Conservation (phyloP, 1,139 yeast species). For the Nakaseomyces uthaithaninus region DNA sequence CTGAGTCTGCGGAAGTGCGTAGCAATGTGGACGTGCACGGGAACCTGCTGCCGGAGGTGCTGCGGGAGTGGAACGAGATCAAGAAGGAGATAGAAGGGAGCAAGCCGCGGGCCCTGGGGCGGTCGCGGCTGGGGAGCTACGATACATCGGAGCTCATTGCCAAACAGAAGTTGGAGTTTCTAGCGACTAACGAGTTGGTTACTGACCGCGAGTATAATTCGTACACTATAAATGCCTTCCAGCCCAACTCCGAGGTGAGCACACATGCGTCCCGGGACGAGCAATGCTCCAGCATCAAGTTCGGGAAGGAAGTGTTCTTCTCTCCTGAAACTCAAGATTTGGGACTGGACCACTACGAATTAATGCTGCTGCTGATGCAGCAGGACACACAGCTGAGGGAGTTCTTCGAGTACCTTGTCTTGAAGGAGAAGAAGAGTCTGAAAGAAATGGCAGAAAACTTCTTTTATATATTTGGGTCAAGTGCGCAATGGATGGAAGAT, state of each 20-base stretch:
- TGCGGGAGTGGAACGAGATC: background rate
- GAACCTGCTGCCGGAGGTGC: background rate
- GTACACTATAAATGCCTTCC: background rate
- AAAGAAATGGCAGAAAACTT: constrained; percentile 14
- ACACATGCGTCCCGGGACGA: background rate
- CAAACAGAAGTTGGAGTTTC: background rate
- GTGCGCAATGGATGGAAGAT: constrained; percentile 20
- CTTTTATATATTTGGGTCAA: constrained; percentile 21
- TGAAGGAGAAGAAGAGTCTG: constrained; percentile 8
- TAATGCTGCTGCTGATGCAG: background rate
- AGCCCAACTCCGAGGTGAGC: background rate
- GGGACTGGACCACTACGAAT: background rate
- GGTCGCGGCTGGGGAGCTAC: background rate
- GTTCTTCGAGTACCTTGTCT: background rate
- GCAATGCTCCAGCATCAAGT: background rate
- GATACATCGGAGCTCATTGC: background rate
- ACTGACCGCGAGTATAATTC: background rate
- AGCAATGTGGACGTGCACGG: constrained; percentile 1
- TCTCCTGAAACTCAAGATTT: background rate
- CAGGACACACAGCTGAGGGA: background rate
- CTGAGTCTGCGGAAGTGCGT: too few relatives aligned
- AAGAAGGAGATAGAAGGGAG: background rate
- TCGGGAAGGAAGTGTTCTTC: background rate
- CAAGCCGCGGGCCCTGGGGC: background rate
- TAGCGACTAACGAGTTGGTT: background rate